phyloP scores from a whole-genome alignment of 2,329 filamentous ascomycete genomes.

The Acarospora socialis region DNA sequence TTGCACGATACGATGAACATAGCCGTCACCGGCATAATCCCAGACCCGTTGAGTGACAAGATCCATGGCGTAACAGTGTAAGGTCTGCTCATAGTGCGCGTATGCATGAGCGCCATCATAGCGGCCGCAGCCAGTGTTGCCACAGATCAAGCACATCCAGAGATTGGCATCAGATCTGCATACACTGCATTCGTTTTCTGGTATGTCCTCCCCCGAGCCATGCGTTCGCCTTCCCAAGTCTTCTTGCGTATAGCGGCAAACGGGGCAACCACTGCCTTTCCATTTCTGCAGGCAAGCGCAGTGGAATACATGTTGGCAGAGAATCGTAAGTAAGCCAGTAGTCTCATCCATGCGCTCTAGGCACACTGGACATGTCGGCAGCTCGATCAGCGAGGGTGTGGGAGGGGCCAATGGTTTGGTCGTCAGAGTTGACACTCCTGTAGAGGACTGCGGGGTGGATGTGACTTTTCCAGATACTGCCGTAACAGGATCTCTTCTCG shows the following conservation, averaged over 20 bases:
- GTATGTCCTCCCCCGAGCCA: slow-evolving; percentile 31
- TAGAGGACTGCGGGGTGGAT: slow-evolving; percentile 21
- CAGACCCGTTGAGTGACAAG: slow-evolving; percentile 89
- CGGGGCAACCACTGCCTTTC: slow-evolving; percentile 85
- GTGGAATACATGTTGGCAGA: slow-evolving; percentile 96
- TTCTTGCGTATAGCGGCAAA: slow-evolving; percentile 77
- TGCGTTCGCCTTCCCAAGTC: slow-evolving; percentile 24
- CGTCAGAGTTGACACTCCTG: slow-evolving; percentile 33
- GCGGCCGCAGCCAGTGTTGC: slow-evolving; percentile 79
- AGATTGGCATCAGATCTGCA: slow-evolving; percentile 72
- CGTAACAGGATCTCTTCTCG: slow-evolving; percentile 12
- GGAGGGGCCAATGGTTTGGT: slow-evolving; percentile 53
- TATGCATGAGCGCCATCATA: slow-evolving; percentile 92
- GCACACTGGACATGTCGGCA: slow-evolving; percentile 92
- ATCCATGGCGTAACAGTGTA: slow-evolving; percentile 85
- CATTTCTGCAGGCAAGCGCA: slow-evolving; percentile 93
- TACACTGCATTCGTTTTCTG: slow-evolving; percentile 60
- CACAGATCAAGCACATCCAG: slow-evolving; percentile 92
- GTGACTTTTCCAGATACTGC: slow-evolving; percentile 17
- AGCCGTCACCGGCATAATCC: slow-evolving; percentile 93
- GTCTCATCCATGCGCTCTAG: slow-evolving; percentile 98
- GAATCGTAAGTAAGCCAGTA: slow-evolving; percentile 83
- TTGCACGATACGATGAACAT: slow-evolving; percentile 89
- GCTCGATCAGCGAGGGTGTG: slow-evolving; percentile 73
- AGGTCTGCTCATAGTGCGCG: slow-evolving; percentile 78